These are phyloP conservation scores for Xylogone sp. DNA, from an alignment of 2,329 filamentous ascomycete species.

Conservation along the genomic window DNA sequence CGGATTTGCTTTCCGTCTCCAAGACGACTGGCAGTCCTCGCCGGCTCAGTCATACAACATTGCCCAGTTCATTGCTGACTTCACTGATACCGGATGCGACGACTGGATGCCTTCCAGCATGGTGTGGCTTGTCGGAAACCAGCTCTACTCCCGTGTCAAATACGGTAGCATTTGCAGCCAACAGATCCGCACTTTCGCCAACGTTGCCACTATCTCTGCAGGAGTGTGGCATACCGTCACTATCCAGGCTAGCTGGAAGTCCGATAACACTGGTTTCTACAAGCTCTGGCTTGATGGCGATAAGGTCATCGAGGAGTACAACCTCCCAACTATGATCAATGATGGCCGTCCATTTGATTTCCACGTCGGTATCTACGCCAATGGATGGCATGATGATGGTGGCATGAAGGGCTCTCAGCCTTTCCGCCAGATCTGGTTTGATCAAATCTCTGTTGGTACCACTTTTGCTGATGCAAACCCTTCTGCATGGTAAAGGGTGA, in stretches of 20 bases:
- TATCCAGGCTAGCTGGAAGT: constrained; percentile 42
- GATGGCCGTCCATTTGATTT: constrained; percentile 42
- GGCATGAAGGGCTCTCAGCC: constrained; percentile 36
- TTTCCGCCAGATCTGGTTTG: constrained; percentile 44
- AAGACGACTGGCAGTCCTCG: constrained; percentile 41
- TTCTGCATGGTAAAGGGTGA: constrained; percentile 19
- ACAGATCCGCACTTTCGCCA: constrained; percentile 26
- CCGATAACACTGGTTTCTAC: constrained; percentile 38
- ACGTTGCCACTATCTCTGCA: constrained; percentile 34
- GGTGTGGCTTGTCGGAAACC: constrained; percentile 41
- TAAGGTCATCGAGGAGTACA: constrained; percentile 37
- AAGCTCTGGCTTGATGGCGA: constrained; percentile 44
- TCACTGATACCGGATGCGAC: constrained; percentile 39
- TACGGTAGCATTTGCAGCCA: constrained; percentile 34
- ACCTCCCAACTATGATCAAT: constrained; percentile 40
- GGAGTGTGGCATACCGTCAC: constrained; percentile 44
- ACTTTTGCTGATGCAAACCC: constrained; percentile 35
- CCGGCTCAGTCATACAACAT: constrained; percentile 41
- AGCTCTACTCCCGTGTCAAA: constrained; percentile 40
- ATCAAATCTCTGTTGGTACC: constrained; percentile 42
- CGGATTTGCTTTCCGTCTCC: constrained; percentile 47
- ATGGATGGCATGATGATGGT: constrained; percentile 43
- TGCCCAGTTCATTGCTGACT: constrained; percentile 49
- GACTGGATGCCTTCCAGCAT: constrained; percentile 46
- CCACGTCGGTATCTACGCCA: constrained; percentile 45